Base-by-base conservation (phyloP, 306 rosid genomes). In the Corylus avellana region DNA sequence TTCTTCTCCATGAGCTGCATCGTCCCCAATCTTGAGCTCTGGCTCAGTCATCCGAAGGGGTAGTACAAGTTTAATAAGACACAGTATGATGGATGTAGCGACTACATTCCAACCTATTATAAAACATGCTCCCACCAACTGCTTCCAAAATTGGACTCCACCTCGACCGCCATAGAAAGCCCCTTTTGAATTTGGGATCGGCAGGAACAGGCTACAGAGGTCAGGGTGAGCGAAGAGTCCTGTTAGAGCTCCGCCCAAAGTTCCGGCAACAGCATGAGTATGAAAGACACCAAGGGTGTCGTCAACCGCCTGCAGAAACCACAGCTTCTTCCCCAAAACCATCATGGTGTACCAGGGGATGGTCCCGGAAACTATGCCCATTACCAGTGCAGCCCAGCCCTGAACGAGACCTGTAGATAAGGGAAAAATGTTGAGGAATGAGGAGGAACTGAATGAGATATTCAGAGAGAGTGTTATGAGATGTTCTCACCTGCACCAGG, bases 341-440 rank as follows among this genome's bases (percentile, higher is more conserved):
- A 59, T 79, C 82, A 79, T 79, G 37, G 82, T 46, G 72, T 58
- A 72, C 82, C 82, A 79, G 44, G 82, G 77, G 9, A 79, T 37
- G 27, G 37, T 72, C 1, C 82, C 82, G 10, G 77, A 72, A 27
- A 39, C 37, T 13, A 79, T 62, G 10, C 77, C 82, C 82, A 79
- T 79, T 72, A 79, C 14, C 12, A 79, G 54, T 27, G 82, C 77
- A 17, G 77, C 77, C 82, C 82, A 79, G 35, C 72, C 53, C 75
- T 79, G 82, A 50, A 80, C 75, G 1, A 80, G 79, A 63, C 84
- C 79, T 75, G 69, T 25, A 47, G 18, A 17, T 27, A 47, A 4
- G 11, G 11, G 49, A 27, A 69, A 1, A 72, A 37, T 25, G 22
- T 46, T 59, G 44, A n/a, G 49, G 49, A 37, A 42, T 22, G 56